phyloP scores from a whole-genome alignment of 2,329 filamentous ascomycete species.

The Westerdykella aurantiaca region DNA sequence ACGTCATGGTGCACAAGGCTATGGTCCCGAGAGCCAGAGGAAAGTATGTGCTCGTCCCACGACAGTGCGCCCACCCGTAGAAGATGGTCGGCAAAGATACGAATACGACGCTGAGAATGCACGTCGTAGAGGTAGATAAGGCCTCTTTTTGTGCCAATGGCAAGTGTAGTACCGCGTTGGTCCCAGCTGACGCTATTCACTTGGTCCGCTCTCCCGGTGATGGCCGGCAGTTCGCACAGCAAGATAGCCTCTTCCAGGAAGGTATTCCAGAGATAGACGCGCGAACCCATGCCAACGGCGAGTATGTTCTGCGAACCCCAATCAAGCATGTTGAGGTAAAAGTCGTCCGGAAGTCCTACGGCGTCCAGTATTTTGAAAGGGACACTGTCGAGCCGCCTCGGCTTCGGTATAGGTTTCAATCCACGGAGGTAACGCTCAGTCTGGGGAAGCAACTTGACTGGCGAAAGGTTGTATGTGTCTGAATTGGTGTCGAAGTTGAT shows the following conservation, averaged over 20 bases:
- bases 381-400: conserved; percentile 87
- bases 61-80: conserved; percentile 88
- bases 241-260: conserved; percentile 86
- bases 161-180: conserved; percentile 89
- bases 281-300: conserved; percentile 84
- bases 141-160: conserved; percentile 91
- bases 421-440: conserved; percentile 59
- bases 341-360: conserved; percentile 92
- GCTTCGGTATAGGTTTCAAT: conserved; percentile 80
- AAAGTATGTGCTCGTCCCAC: conserved; percentile 97
- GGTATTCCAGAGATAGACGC: conserved; percentile 98
- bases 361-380: conserved; percentile 97
- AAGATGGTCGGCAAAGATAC: conserved; percentile 96
- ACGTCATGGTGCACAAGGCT: conserved; percentile 95
- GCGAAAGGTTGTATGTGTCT: conserved; percentile 92
- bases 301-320: conserved; percentile 95
- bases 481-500: conserved; percentile 84
- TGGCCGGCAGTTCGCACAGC: conserved; percentile 80
- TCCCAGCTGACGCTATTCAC: conserved; percentile 99
- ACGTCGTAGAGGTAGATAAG: conserved; percentile 98
- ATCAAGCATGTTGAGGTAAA: conserved; percentile 94
- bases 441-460: conserved; percentile 87
- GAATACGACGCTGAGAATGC: conserved; percentile 72
- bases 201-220: conserved; percentile 51
- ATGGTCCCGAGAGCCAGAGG: conserved; percentile 88